phyloP scores from a whole-genome alignment of 371 early-diverging fungal genomes.

The Apophysomyces variabilis region DNA sequence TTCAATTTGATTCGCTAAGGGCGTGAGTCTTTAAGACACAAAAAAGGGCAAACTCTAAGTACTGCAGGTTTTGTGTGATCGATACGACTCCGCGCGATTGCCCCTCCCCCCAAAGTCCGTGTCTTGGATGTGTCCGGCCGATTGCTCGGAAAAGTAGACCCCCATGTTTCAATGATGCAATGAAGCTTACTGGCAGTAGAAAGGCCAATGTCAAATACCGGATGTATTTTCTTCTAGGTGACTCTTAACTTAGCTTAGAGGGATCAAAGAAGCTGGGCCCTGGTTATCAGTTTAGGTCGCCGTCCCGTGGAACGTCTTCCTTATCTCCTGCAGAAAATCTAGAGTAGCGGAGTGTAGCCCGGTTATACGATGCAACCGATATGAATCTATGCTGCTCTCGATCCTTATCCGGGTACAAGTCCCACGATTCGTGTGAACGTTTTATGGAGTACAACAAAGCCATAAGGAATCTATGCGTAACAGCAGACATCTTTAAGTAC shows the following conservation, averaged over 20 bases:
- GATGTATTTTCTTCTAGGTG: background rate
- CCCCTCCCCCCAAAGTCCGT: background rate
- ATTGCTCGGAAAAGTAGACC: conserved; percentile 1
- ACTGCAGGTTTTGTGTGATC: conserved; percentile 7
- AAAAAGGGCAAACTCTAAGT: background rate
- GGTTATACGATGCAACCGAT: conserved; percentile 5
- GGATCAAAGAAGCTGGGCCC: background rate
- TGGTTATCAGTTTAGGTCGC: conserved; percentile 2
- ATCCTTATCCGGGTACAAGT: background rate
- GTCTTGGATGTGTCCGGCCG: background rate
- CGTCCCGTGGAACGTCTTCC: conserved; percentile 9
- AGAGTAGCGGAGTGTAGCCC: background rate
- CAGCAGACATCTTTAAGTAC: no score
- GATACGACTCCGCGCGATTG: background rate
- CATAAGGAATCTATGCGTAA: no score
- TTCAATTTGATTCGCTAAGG: background rate
- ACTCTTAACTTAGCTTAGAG: background rate
- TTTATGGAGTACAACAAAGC: background rate
- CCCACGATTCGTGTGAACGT: conserved; percentile 2
- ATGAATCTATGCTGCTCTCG: background rate
- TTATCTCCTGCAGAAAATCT: conserved; percentile 5
- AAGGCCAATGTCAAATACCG: no score
- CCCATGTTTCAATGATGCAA: background rate
- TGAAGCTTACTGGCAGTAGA: no score
- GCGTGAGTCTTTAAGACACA: background rate